Conservation (phyloP, 2,329 filamentous ascomycete species). For the Stagonosporopsis rhizophila region DNA sequence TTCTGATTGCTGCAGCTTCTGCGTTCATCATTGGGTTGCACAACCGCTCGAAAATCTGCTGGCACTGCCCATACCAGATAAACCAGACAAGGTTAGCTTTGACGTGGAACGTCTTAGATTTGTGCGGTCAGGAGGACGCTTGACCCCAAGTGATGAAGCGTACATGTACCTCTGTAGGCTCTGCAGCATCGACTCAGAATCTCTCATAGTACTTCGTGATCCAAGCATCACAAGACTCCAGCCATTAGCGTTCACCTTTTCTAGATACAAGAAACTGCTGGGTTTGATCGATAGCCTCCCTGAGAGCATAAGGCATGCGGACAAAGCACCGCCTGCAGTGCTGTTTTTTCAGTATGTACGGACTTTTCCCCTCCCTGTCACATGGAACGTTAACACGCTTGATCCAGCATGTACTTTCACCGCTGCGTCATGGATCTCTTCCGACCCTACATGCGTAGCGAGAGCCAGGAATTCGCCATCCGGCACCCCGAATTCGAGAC, state of each 20-base stretch:
- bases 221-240: background rate
- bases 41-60: background rate
- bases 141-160: background rate
- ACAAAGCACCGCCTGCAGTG: background rate
- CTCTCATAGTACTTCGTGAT: background rate
- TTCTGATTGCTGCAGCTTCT: background rate
- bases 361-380: background rate
- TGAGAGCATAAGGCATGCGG: background rate
- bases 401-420: background rate
- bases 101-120: background rate
- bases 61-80: background rate
- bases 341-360: background rate
- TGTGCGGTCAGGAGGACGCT: background rate
- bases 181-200: background rate
- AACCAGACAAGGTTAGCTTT: background rate
- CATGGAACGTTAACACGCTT: background rate
- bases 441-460: background rate
- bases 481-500: background rate
- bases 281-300: background rate
- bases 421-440: background rate
- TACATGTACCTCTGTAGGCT: background rate
- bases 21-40: background rate
- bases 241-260: background rate
- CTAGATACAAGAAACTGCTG: background rate
- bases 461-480: background rate